Base-by-base conservation (phyloP, 2,329 filamentous ascomycete species). In the Penicillium sp. region DNA sequence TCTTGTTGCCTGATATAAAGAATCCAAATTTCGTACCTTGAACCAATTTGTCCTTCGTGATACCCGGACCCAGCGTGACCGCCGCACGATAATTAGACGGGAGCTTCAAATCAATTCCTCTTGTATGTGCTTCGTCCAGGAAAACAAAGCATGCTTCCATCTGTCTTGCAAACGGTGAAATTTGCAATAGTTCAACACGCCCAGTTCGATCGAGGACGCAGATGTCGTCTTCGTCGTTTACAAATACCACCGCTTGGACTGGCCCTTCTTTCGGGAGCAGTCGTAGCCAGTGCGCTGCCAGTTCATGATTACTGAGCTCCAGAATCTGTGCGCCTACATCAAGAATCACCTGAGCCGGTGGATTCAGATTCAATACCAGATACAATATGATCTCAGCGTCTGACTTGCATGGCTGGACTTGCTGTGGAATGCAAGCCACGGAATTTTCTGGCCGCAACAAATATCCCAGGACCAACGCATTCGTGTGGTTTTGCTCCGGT, bases 291-390 rank as follows among this genome's bases (percentile, higher is more conserved):
- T 60, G 52, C 7, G 60, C 58, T 0, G 84, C 83, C 3, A 90
- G 75, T 2, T 80, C 70, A 0, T 71, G 2, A 57, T 90, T 90
- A 14, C 73, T 76, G 0, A 86, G 69, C 29, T 91, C 87, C 0
- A 92, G 67, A 5, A 92, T 82, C 46, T 87, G 84, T 0, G 89
- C 88, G 0, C 89, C 88, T 0, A 89, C 87, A 58, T 92, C 88
- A 0, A 92, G 75, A 1, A 92, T 80, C 0, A 91, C 86, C 0
- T 80, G 77, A 0, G 82, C 75, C 0, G 71, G 65, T 0, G 74
- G 71, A 0, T 74, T 42, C 43, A 82, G 68, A 0, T 43, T 43
- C 0, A 73, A 66, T 0, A 88, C 73, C 4, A 77, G 66, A 0
- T 69, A 31, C 0, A 91, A 63, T 0, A 89, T 63, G 0, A 77